Evolutionary conservation across 1,284 basidiomycete species (phyloP), one percentile per base, ranked within the genome.

Genomic region (Sporisorium scitamineum): DNA sequence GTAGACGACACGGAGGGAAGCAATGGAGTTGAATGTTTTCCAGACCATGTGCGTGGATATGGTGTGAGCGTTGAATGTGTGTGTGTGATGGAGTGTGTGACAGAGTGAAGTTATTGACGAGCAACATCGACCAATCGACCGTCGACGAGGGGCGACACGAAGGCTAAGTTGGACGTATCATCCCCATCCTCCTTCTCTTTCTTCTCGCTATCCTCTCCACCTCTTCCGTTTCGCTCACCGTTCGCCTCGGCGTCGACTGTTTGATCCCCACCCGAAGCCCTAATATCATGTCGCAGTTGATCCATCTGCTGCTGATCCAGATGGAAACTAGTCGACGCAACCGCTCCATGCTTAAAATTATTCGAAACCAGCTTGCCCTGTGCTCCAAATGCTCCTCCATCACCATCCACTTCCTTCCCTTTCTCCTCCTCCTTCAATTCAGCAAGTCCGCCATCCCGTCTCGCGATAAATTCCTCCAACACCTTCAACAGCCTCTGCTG

Each of bases 101-200:
- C 3, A 16, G 26, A 29, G 34, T 29, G 59, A 31, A 27, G 7
- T 7, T 32, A 24, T 32, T 54, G 58, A 37, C 72, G 56, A 32
- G 78, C 78, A n/a, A 76, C 24, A 32, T 83, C 79, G 20, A 76
- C 58, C 56, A 83, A 55, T 6, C 81, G 63, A 0, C 80, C 81
- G 47, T 83, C 81, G 27, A 67, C 61, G 2, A 83, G 52, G 0
- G 79, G 80, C 5, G 78, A 64, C 8, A 82, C 65, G 29, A 83
- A 70, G 7, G 81, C 81, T 6, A 83, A 39, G 32, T 81, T 74
- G 9, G 56, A 59, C 31, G 55, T 61, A n/a, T 64, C 61, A 31
- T 74, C 71, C 14, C 52, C 62, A 5, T 45, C 45, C 9, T 56
- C 45, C 26, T n/a, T 5, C 18, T 22, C 16, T 24, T 18, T 39